phyloP scores from a whole-genome alignment of 352 stramenopile species.

The Phytopythium mirpurense region DNA sequence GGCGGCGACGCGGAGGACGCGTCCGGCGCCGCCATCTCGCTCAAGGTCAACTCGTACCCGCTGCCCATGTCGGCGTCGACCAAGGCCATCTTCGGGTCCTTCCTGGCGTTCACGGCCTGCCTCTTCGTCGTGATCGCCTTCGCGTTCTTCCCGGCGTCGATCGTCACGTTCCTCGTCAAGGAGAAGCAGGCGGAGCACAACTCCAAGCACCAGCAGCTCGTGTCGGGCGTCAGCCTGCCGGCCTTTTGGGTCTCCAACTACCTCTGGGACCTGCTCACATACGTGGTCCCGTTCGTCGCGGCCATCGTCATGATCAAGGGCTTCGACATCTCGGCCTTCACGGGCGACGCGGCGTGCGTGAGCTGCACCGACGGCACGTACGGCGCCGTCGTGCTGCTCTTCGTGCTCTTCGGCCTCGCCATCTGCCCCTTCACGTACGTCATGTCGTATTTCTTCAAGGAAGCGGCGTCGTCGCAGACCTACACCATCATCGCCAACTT shows the following conservation, averaged over 20 bases:
- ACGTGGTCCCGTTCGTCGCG: slow-evolving; percentile 58
- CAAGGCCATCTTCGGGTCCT: slow-evolving; percentile 37
- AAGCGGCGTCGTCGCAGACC: slow-evolving; percentile 39
- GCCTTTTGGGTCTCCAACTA: slow-evolving; percentile 96
- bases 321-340: slow-evolving; percentile 30
- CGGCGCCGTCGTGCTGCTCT: slow-evolving; percentile 42
- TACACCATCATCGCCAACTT: slow-evolving; percentile 64
- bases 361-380: slow-evolving; percentile 23
- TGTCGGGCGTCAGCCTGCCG: slow-evolving; percentile 89
- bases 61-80: slow-evolving; percentile 41
- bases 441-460: slow-evolving; percentile 53
- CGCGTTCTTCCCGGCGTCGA: slow-evolving; percentile 87
- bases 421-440: slow-evolving; percentile 60
- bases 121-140: slow-evolving; percentile 89
- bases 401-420: slow-evolving; percentile 53
- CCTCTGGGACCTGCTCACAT: slow-evolving; percentile 89
- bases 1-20: slow-evolving; percentile 12
- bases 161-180: slow-evolving; percentile 93
- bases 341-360: slow-evolving; percentile 19
- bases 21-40: slow-evolving; percentile 14
- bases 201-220: slow-evolving; percentile 94
- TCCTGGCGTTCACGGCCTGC: slow-evolving; percentile 64
- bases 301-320: slow-evolving; percentile 33
- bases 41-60: slow-evolving; percentile 44
- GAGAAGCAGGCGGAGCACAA: slow-evolving; percentile 88